Base-by-base conservation (phyloP, 106 monocot genomes). In the Dendrobium nobile region DNA sequence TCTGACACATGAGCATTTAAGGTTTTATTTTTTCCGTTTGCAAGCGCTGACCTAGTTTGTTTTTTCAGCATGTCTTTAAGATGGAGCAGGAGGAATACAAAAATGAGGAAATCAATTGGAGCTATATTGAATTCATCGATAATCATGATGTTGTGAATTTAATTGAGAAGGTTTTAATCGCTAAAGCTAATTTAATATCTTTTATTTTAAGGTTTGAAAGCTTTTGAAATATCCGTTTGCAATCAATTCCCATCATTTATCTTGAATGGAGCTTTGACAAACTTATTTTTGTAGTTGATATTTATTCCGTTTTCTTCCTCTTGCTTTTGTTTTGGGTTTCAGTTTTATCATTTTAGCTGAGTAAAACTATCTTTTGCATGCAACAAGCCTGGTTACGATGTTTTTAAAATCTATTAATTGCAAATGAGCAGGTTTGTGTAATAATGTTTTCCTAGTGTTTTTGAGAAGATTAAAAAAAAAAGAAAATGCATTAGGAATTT, bases 51-150 rank as follows among this genome's bases (percentile, higher is more conserved):
- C 19, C 9, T 59, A 19, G 28, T 28, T 47, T 77, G 26, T 78
- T 75, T 68, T 77, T 78, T 78, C 92, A 95, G 95, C 95, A 95
- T 87, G 95, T 95, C n/a, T 95, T 95, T 47, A 95, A 95, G 81
- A 92, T 92, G 95, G 95, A 95, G 56, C 95, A 95, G 77, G 95
- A 92, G 43, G 95, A 95, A 80, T 95, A 95, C 80, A 87, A 82
- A 75, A 95, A 70, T 47, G 95, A 95, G 78, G 90, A 92, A 79
- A 95, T 95, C 54, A 87, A 89, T 73, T 95, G 95, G 95, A 95
- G 95, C 80, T 95, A 95, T 75, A 92, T 95, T 83, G 95, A 95
- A 28, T 95, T 95, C 72, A 92, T 95, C 18, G 95, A 95, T 76
- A 95, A 95, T 77, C 95, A 95, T 79, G 95, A 92, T 86, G 87